Evolutionary conservation across 805 yeast genomes (phyloP).

Genomic region (Cyberlindnera saturnus): DNA sequence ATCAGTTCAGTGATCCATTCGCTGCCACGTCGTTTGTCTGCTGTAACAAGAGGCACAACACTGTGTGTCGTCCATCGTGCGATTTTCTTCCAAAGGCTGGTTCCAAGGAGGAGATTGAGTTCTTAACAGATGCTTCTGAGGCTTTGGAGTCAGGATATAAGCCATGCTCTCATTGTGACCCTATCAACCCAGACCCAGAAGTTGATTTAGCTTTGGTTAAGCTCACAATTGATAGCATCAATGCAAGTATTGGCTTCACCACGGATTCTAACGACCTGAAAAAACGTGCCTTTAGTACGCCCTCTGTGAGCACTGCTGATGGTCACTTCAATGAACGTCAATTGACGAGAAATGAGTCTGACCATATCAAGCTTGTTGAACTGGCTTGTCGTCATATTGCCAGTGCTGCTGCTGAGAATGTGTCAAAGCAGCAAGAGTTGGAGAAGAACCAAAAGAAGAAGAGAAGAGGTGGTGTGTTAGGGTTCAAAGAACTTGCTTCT

Average conservation of each 20-base stretch:
- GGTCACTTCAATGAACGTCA: conserved; percentile 16
- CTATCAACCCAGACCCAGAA: conserved; percentile 28
- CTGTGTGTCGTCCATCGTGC: conserved; percentile 68
- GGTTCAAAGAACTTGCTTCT: conserved; percentile 82
- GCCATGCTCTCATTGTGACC: conserved; percentile 54
- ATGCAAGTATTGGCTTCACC: conserved; percentile 50
- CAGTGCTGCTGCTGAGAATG: conserved; percentile 59
- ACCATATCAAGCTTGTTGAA: conserved; percentile 63
- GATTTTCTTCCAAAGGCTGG: conserved; percentile 39
- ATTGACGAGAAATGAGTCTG: conserved; percentile 55
- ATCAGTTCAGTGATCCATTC: conserved; percentile 60
- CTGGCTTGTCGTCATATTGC: conserved; percentile 82
- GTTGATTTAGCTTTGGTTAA: conserved; percentile 28
- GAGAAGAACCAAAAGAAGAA: conserved; percentile 33
- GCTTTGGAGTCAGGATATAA: conserved; percentile 41
- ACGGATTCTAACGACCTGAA: conserved; percentile 17
- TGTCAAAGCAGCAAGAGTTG: conserved; percentile 19
- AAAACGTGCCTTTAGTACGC: conserved; percentile 21
- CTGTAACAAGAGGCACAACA: conserved; percentile 35
- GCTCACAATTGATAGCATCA: conserved; percentile 48
- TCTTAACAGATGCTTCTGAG: conserved; percentile 34
- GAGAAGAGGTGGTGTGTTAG: conserved; percentile 73
- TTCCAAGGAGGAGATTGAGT: conserved; percentile 34
- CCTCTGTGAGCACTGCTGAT: conserved; percentile 12
- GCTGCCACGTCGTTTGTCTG: conserved; percentile 55